These are phyloP conservation scores for Xeromyces bisporus DNA, from an alignment of 495 filamentous ascomycete species.

Conservation along the genomic window DNA sequence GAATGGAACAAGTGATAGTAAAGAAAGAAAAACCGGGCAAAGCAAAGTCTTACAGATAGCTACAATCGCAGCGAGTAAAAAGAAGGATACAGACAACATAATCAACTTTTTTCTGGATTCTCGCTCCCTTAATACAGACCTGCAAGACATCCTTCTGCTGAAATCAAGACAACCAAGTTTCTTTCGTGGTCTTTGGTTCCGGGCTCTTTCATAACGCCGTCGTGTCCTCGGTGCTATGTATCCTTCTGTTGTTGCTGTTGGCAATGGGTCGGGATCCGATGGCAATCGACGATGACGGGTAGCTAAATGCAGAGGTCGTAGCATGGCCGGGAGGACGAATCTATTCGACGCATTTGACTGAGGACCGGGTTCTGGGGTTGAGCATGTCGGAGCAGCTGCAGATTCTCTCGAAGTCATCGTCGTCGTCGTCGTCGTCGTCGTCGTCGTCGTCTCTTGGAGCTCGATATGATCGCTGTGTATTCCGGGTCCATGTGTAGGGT, in stretches of 20 bases:
- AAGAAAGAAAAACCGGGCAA: too few relatives aligned
- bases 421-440: too few relatives aligned
- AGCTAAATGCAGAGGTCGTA: conserved; percentile 1
- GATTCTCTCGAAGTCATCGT: too few relatives aligned
- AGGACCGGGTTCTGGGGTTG: neutral
- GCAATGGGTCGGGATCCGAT: neutral
- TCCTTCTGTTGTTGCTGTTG: too few relatives aligned
- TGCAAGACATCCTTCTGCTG: conserved; percentile 24
- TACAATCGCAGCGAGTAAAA: conserved; percentile 36
- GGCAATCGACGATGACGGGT: neutral
- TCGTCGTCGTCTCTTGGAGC: too few relatives aligned
- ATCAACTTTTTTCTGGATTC: conserved; percentile 38
- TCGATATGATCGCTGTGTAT: conserved; percentile 1
- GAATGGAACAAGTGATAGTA: too few relatives aligned
- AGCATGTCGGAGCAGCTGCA: neutral
- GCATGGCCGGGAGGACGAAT: conserved; percentile 1
- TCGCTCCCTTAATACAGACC: conserved; percentile 36
- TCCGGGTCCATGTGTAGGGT: conserved; percentile 3
- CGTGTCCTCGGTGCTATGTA: too few relatives aligned
- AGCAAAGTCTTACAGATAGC: conserved; percentile 36
- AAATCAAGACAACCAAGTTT: conserved; percentile 1
- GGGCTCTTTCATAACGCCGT: neutral
- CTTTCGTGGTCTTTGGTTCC: neutral
- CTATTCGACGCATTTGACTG: conserved; percentile 1
- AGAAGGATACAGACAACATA: conserved; percentile 36